Evolutionary conservation across 352 stramenopile species (phyloP).

Genomic region (Globisporangium barbulae): DNA sequence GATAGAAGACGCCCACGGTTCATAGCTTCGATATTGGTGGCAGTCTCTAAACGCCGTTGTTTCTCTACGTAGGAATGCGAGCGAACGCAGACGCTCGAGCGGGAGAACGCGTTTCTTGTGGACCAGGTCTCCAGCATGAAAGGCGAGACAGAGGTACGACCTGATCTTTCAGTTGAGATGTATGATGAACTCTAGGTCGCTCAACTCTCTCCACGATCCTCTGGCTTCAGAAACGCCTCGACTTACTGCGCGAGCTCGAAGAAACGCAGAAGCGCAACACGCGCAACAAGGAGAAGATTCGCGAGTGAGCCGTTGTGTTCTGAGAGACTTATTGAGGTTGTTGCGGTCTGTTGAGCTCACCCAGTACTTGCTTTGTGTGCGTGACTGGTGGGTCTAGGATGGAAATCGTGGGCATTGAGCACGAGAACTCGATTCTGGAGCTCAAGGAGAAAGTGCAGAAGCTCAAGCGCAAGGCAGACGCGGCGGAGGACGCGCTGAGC

Average conservation of each 20-base stretch:
- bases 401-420: conserved; percentile 66
- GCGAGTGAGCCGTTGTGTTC: conserved; percentile 32
- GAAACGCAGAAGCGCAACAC: conserved; percentile 67
- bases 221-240: conserved; percentile 46
- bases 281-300: conserved; percentile 66
- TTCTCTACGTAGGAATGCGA: conserved; percentile 42
- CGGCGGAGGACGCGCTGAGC: conserved; percentile 36
- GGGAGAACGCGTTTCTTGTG: conserved; percentile 64
- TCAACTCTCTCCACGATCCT: neutral
- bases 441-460: conserved; percentile 76
- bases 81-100: conserved; percentile 48
- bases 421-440: conserved; percentile 70
- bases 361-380: neutral
- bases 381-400: conserved; percentile 28
- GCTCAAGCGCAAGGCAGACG: conserved; percentile 57
- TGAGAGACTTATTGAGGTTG: neutral
- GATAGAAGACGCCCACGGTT: neutral
- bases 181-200: neutral
- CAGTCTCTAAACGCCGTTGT: neutral
- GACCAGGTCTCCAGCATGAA: conserved; percentile 73
- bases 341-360: neutral
- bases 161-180: neutral
- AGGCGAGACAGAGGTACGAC: conserved; percentile 53
- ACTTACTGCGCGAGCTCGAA: conserved; percentile 64
- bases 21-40: neutral